Evolutionary conservation across 2,329 filamentous ascomycete genomes (phyloP).

Genomic region (Penicillium expansum): DNA sequence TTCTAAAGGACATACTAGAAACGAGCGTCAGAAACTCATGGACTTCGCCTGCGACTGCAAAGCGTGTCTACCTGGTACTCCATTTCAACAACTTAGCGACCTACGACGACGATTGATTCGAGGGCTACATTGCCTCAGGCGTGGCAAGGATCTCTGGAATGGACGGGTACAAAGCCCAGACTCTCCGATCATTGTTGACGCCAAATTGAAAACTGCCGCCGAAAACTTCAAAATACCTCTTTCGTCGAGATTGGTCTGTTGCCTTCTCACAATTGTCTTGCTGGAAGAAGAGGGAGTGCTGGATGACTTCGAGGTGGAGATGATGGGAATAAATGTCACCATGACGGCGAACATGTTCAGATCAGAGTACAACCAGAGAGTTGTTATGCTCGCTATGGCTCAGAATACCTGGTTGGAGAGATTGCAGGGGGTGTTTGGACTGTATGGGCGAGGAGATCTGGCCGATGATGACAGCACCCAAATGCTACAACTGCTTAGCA

Average conservation of each 20-base stretch:
- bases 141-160: too few species aligned
- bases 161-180: neutral
- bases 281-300: neutral
- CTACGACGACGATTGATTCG: neutral
- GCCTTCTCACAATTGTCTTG: neutral
- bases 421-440: neutral
- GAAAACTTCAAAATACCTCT: too few species aligned
- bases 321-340: too few species aligned
- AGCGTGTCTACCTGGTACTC: neutral
- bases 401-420: neutral
- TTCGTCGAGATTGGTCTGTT: too few species aligned
- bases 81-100: neutral
- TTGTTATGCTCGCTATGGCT: neutral
- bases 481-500: too few species aligned
- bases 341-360: too few species aligned
- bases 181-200: neutral
- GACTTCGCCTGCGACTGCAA: neutral
- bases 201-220: too few species aligned
- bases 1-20: too few species aligned
- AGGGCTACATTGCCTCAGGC: too few species aligned
- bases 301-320: neutral
- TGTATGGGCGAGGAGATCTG: neutral
- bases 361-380: neutral
- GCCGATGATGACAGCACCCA: too few species aligned
- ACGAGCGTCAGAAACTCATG: neutral